phyloP scores from a whole-genome alignment of 208 protist genomes.

The Herpetomonas samuelpessoai region DNA sequence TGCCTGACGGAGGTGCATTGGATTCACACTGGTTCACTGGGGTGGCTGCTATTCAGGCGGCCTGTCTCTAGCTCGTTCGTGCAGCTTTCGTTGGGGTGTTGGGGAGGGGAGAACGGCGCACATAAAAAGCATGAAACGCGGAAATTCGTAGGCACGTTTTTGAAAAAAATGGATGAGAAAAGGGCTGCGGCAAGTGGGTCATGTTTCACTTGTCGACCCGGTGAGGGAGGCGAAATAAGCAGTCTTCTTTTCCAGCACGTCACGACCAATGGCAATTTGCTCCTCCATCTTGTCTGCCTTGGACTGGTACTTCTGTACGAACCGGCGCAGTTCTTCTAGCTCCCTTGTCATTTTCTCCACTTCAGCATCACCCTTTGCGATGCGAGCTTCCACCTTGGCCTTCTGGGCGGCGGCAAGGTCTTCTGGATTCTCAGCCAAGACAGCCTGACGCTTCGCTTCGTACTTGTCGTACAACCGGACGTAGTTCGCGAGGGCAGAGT shows the following conservation, averaged over 20 bases:
- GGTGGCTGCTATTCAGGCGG: no score
- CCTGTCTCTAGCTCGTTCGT: no score
- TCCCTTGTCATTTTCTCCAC: conserved; percentile 9
- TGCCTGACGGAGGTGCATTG: no score
- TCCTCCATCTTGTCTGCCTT: conserved; percentile 17
- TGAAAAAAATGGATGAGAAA: no score
- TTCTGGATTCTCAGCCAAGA: background rate
- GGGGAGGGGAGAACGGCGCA: no score
- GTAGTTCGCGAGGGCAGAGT: conserved; percentile 17
- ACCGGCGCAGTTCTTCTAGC: conserved; percentile 9
- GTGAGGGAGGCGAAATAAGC: background rate
- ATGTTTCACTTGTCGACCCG: no score
- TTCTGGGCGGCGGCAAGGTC: background rate
- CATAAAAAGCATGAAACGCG: no score
- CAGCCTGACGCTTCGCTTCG: conserved; percentile 14
- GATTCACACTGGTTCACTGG: no score
- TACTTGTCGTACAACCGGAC: conserved; percentile 40
- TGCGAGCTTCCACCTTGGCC: background rate
- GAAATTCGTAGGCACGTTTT: no score
- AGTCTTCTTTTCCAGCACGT: conserved; percentile 20
- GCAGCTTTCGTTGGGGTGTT: no score
- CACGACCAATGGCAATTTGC: conserved; percentile 14
- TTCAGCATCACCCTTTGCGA: conserved; percentile 1
- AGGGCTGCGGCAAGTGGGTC: no score
- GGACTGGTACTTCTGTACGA: conserved; percentile 6